Evolutionary conservation across 768 basidiomycete species (phyloP).

Genomic region (Termitomyces bulborhizus): DNA sequence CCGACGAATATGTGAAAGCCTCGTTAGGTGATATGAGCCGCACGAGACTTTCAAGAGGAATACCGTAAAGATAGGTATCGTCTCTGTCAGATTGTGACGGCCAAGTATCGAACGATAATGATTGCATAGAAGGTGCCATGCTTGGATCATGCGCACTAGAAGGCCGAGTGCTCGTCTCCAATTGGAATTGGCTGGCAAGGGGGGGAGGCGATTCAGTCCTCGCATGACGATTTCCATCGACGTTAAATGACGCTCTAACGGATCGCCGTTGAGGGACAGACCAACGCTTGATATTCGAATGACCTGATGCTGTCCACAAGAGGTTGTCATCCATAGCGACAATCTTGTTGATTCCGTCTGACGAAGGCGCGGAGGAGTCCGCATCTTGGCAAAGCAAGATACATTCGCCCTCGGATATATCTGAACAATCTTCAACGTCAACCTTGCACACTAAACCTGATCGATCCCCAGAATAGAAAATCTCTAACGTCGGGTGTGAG

Average conservation of each 20-base stretch:
- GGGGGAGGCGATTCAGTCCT: constrained; percentile 15
- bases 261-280: constrained; percentile 49
- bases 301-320: constrained; percentile 88
- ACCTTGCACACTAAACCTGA: constrained; percentile 86
- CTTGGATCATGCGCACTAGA: constrained; percentile 22
- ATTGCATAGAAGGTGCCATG: constrained; percentile 27
- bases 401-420: constrained; percentile 88
- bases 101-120: constrained; percentile 27
- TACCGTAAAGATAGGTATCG: constrained; percentile 42
- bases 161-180: constrained; percentile 22
- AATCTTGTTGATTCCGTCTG: constrained; percentile 71
- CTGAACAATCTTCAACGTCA: constrained; percentile 79
- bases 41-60: constrained; percentile 69
- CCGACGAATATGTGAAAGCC: constrained; percentile 37
- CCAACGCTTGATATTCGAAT: constrained; percentile 81
- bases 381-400: constrained; percentile 72
- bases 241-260: constrained; percentile 22
- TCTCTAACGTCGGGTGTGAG: constrained; percentile 74
- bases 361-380: constrained; percentile 28
- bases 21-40: constrained; percentile 64
- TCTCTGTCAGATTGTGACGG: constrained; percentile 21
- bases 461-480: constrained; percentile 94
- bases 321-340: constrained; percentile 76
- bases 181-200: constrained; percentile 10
- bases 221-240: constrained; percentile 8